phyloP scores from a whole-genome alignment of 441 rosid genomes.

The Euphorbia celastroides region DNA sequence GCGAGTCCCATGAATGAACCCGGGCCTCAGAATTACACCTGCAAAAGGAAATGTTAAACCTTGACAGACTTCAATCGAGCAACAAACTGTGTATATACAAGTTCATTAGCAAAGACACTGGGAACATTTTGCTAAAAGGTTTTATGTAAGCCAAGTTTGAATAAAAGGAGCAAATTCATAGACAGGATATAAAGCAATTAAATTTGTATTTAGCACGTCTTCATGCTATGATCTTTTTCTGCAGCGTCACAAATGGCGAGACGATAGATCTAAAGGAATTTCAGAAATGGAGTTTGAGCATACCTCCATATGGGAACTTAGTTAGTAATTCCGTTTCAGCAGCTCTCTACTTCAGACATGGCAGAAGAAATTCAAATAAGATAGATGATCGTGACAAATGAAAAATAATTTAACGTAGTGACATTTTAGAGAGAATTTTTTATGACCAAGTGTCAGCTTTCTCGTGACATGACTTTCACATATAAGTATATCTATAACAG shows the following conservation, averaged over 20 bases:
- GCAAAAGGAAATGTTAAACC: conserved; percentile 18
- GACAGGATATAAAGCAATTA: no score
- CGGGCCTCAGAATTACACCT: conserved; percentile 97
- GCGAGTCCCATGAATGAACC: conserved; percentile 89
- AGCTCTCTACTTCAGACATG: conserved; percentile 57
- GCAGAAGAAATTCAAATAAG: conserved; percentile 10
- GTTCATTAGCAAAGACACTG: no score
- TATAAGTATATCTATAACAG: not conserved
- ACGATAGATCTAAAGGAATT: not conserved
- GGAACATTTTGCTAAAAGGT: not conserved
- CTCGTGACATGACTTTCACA: not conserved
- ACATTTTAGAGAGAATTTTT: not conserved
- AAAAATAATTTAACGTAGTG: not conserved
- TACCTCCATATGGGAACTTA: conserved; percentile 84
- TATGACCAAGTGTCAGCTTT: no score
- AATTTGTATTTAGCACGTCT: not conserved
- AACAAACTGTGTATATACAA: no score
- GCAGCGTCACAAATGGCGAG: not conserved
- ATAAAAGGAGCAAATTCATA: no score
- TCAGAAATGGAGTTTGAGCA: conserved; percentile 11
- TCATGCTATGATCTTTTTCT: not conserved
- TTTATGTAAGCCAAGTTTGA: not conserved
- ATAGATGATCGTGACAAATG: not conserved
- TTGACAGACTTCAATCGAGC: not conserved
- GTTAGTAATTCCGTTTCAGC: conserved; percentile 87